phyloP scores from a whole-genome alignment of 768 basidiomycete genomes.

The Hygrocybe coccinea region DNA sequence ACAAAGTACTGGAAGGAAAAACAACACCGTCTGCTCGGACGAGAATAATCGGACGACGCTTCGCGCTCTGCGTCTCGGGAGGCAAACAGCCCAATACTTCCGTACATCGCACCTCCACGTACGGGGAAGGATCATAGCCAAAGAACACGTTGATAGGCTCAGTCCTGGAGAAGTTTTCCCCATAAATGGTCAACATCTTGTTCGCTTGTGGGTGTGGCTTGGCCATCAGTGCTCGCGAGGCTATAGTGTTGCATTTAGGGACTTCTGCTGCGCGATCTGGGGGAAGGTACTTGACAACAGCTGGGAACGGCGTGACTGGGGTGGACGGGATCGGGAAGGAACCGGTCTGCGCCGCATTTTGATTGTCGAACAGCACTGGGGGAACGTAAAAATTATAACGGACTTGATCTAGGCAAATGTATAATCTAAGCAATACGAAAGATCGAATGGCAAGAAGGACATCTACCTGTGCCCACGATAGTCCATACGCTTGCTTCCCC shows the following conservation, averaged over 20 bases:
- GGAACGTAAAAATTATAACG: slow-evolving; percentile 94
- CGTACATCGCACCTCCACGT: slow-evolving; percentile 80
- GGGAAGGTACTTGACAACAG: slow-evolving; percentile 85
- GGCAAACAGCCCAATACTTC: slow-evolving; percentile 82
- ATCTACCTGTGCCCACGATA: slow-evolving; percentile 82
- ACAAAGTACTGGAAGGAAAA: slow-evolving; percentile 77
- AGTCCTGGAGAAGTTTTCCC: slow-evolving; percentile 81
- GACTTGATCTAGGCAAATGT: slow-evolving; percentile 61
- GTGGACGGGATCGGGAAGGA: slow-evolving; percentile 78
- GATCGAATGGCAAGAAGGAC: slow-evolving; percentile 8
- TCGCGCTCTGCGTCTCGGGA: slow-evolving; percentile 58
- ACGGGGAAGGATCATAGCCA: slow-evolving; percentile 81
- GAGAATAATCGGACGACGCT: slow-evolving; percentile 76
- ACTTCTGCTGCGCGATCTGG: slow-evolving; percentile 82
- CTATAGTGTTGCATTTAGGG: slow-evolving; percentile 65
- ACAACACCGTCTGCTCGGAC: slow-evolving; percentile 83
- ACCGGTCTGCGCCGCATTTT: slow-evolving; percentile 61
- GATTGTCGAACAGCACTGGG: slow-evolving; percentile 75
- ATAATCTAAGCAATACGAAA: slow-evolving; percentile 13
- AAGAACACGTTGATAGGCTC: slow-evolving; percentile 84
- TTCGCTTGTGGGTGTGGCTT: slow-evolving; percentile 75
- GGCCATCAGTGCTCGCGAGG: slow-evolving; percentile 61
- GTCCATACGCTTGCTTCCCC: slow-evolving; percentile 95
- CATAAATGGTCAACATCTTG: slow-evolving; percentile 82
- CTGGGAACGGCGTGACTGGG: slow-evolving; percentile 81